A percentile compares a stretch with the other conserved stretches of the same genome.
Conservation (phyloP, 2,329 filamentous ascomycete genomes). For the Claviceps paspali region DNA sequence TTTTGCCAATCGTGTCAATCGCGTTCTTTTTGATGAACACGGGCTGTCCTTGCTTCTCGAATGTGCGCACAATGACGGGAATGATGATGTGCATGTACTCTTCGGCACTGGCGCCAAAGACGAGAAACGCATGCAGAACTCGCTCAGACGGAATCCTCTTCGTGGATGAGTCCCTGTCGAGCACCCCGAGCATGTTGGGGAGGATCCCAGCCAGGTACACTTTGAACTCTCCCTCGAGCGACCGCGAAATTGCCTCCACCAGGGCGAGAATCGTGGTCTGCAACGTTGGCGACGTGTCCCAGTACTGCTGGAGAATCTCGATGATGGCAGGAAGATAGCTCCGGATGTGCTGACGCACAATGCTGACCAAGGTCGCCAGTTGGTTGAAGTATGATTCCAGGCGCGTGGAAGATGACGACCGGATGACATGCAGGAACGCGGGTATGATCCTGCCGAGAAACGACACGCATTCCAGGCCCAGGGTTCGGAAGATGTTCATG, state of each 20-base stretch:
- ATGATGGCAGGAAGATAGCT: conserved; percentile 82
- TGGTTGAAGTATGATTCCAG: conserved; percentile 97
- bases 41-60: conserved; percentile 77
- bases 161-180: conserved; percentile 68
- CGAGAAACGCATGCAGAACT: conserved; percentile 85
- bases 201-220: conserved; percentile 81
- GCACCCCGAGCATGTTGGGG: conserved; percentile 82
- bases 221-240: conserved; percentile 95
- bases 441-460: conserved; percentile 92
- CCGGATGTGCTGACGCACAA: conserved; percentile 91
- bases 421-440: conserved; percentile 80
- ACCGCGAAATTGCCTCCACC: conserved; percentile 85
- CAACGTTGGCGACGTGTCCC: conserved; percentile 64
- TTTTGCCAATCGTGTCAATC: conserved; percentile 86
- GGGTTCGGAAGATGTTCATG: conserved; percentile 95
- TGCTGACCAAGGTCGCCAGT: conserved; percentile 78
- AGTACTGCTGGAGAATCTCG: conserved; percentile 75
- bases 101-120: conserved; percentile 89
- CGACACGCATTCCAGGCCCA: conserved; percentile 88
- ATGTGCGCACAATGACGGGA: conserved; percentile 84
- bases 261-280: conserved; percentile 85
- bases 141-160: conserved; percentile 74
- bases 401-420: conserved; percentile 59
- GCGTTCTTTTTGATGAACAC: conserved; percentile 67
- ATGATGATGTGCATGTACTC: conserved; percentile 99